Base-by-base conservation (phyloP, 495 filamentous ascomycete genomes). In the Cairneyella variabilis region DNA sequence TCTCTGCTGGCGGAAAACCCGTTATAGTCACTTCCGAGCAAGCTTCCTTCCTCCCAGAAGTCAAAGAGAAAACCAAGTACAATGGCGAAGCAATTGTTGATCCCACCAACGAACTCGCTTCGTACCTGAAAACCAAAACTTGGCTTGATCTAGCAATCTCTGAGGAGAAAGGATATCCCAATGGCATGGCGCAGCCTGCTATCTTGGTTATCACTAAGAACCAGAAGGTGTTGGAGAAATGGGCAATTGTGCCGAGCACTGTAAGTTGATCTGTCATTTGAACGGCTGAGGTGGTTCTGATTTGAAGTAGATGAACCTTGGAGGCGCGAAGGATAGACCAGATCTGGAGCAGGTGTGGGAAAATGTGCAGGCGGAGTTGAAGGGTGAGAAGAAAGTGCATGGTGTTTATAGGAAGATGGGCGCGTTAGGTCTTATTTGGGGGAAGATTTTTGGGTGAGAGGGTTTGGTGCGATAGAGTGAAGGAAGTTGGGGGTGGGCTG, bases 151-250 rank as follows among this genome's bases (percentile, higher is more conserved):
- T 64, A 9, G 59, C 50, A 5, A 56, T 62, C 28, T 41, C 39
- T 12, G 54, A 61, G 25, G 59, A 62, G 55, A 57, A 51, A 1
- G 61, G 61, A 22, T 59, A 64, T 62, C 16, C 18, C 42, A 14
- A 47, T 34, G 58, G 61, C 12, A 45, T 64, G 55, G 61, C 59
- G 14, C 61, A 64, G 59, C 58, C 61, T 8, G 59, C 54, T 8
- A 48, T 64, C 4, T 27, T 64, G 21, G 51, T 64, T 7, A 7
- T 55, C n/a, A 44, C 18, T 14, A 25, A 25, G 2, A 17, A 46
- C 9, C 43, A 30, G 23, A 51, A 16, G 27, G 58, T 58, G 7
- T 30, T 63, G 16, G 55, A 61, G 44, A 43, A 42, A 23, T 63
- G 60, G 60, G 50, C 57, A 1, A 57, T 61, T 51, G 50, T 54